Evolutionary conservation across 768 basidiomycete species (phyloP), one percentile per base, ranked within the genome.

Genomic region (Hericium erinaceus): DNA sequence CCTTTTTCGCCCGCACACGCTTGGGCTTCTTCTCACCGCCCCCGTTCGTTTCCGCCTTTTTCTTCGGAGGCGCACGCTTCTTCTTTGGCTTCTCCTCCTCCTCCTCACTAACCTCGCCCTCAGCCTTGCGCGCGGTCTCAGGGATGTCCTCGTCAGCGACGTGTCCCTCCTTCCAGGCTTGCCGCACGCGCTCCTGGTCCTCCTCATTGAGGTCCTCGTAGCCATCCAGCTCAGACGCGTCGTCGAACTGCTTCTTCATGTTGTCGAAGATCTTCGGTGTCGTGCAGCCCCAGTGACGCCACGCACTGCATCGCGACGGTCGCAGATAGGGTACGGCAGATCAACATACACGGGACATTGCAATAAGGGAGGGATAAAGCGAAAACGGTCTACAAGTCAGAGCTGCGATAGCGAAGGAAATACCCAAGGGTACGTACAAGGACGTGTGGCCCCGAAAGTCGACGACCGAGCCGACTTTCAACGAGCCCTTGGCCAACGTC

Each of bases 211-310:
- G 77, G 0, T 85, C 85, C 18, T 92, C 89, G 69, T 79, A 95
- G 18, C 94, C 94, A 67, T 98, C 94, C 39, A 95, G 73, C 0
- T 94, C 91, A 10, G 79, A 75, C 0, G 82, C 74, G 4, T 75
- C 75, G 1, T 76, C 74, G 60, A 87, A 78, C 2, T 73, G 69
- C 12, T 75, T 75, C 72, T 92, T 88, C 70, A 89, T 75, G 67
- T 92, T 94, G 20, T 66, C 67, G 37, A 95, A 64, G 52, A 93
- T 81, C 65, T 79, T 82, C 18, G 75, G 48, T 0, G 92, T 92
- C 7, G 80, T 77, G 67, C 93, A 95, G 18, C 92, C 92, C 92
- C 92, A 95, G 66, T 95, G 93, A 61, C 91, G 83, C 90, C 90
- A 95, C 38, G 77, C 69, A 66, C 89, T 91, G 50, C 26, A 53